Evolutionary conservation across 176 grass and related monocot species (phyloP).

Genomic region (Paspalum notatum): DNA sequence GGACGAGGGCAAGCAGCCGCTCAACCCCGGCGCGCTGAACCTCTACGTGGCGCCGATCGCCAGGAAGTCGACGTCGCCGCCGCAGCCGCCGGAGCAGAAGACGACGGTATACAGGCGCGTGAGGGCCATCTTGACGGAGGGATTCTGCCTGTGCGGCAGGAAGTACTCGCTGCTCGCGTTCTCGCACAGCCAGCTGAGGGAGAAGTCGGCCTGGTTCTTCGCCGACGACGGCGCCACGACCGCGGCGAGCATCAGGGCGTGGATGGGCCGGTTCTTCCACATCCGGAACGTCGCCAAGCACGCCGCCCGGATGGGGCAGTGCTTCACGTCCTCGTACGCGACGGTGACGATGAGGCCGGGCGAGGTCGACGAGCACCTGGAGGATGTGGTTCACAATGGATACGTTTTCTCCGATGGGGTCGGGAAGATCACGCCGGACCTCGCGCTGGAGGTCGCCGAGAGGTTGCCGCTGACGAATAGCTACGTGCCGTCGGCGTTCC

Average conservation of each 20-base stretch:
- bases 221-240: constrained; percentile 64
- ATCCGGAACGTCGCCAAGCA: constrained; percentile 76
- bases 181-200: constrained; percentile 74
- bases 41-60: constrained; percentile 59
- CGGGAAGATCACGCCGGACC: constrained; percentile 67
- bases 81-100: constrained; percentile 58
- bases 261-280: constrained; percentile 86
- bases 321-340: constrained; percentile 88
- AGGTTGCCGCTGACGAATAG: constrained; percentile 51
- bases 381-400: constrained; percentile 55
- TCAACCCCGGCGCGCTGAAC: constrained; percentile 64
- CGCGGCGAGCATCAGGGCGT: constrained; percentile 43
- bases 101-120: constrained; percentile 70
- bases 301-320: constrained; percentile 80
- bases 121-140: constrained; percentile 50
- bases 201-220: constrained; percentile 86
- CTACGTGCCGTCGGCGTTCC: constrained; percentile 71
- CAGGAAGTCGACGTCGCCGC: constrained; percentile 50
- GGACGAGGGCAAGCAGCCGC: constrained; percentile 73
- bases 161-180: constrained; percentile 89
- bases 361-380: constrained; percentile 47
- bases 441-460: constrained; percentile 74
- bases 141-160: constrained; percentile 75
- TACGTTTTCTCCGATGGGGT: constrained; percentile 91
- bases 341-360: constrained; percentile 52